These are phyloP conservation scores for Coemansia nantahalensis DNA, from an alignment of 192 early-diverging fungal species.

Conservation along the genomic window DNA sequence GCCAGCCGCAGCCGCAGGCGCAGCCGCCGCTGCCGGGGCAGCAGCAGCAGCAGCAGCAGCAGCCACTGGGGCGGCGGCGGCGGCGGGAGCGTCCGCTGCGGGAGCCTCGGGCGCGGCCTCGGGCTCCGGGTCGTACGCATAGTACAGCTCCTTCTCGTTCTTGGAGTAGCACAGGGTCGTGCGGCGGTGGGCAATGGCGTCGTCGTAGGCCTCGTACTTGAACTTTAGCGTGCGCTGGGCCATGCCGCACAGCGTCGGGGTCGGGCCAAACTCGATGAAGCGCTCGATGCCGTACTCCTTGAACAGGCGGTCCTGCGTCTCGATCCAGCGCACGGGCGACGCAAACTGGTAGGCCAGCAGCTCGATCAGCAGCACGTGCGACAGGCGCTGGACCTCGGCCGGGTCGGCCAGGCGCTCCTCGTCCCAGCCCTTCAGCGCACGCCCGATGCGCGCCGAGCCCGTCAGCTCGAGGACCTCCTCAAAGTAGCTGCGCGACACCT, in stretches of 20 bases:
- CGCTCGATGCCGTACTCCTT: slow-evolving; percentile 79
- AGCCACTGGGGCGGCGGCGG: slow-evolving; percentile 41
- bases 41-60: slow-evolving; percentile 53
- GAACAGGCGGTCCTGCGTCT: slow-evolving; percentile 86
- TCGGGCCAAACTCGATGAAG: slow-evolving; percentile 89
- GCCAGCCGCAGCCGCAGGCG: slow-evolving; percentile 52
- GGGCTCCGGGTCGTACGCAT: slow-evolving; percentile 74
- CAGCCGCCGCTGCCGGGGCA: slow-evolving; percentile 56
- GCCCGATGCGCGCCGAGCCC: slow-evolving; percentile 68
- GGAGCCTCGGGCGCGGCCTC: slow-evolving; percentile 47
- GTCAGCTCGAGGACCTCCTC: slow-evolving; percentile 70
- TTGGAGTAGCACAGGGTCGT: slow-evolving; percentile 86
- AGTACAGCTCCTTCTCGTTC: slow-evolving; percentile 93
- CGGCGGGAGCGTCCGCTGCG: slow-evolving; percentile 49
- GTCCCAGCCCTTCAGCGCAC: slow-evolving; percentile 79
- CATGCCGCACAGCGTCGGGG: slow-evolving; percentile 91
- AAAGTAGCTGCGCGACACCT: slow-evolving; percentile 74
- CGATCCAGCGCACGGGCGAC: slow-evolving; percentile 91
- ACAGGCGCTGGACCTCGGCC: slow-evolving; percentile 82
- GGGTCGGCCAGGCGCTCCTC: slow-evolving; percentile 62
- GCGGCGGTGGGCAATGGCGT: slow-evolving; percentile 87
- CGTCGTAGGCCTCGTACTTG: slow-evolving; percentile 96
- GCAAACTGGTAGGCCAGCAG: slow-evolving; percentile 92
- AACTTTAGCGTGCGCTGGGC: slow-evolving; percentile 89
- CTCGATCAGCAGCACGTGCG: slow-evolving; percentile 83